Conservation (phyloP, 2,329 filamentous ascomycete species). For the Aspergillus floridensis region DNA sequence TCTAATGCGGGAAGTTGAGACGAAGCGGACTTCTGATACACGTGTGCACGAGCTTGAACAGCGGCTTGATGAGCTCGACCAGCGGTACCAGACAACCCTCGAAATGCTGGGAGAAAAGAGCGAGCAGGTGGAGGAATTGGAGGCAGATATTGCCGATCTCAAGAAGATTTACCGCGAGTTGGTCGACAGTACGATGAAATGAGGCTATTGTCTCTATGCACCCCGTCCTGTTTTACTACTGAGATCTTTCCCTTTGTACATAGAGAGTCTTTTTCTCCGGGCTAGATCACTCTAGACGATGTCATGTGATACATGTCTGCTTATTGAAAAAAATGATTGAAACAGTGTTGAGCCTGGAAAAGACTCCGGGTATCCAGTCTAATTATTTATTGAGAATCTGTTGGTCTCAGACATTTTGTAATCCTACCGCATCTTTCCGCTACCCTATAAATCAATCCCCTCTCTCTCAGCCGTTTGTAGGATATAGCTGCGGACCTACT, state of each 20-base stretch:
- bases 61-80: constrained; percentile 66
- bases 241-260: constrained; percentile 2
- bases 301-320: constrained; percentile 13
- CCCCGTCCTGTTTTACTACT: not conserved
- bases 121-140: constrained; percentile 87
- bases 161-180: constrained; percentile 96
- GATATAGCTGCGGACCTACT: constrained; percentile 71
- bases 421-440: not conserved
- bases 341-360: not conserved
- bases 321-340: not conserved
- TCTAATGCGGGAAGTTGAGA: constrained; percentile 82
- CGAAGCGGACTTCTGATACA: constrained; percentile 59
- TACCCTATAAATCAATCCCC: constrained; percentile 62
- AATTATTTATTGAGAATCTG: not conserved
- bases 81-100: constrained; percentile 83
- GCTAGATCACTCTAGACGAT: constrained; percentile 12
- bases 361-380: constrained; percentile 11
- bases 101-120: constrained; percentile 97
- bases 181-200: constrained; percentile 78
- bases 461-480: constrained; percentile 76
- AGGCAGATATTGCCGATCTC: constrained; percentile 83
- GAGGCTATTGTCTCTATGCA: constrained; percentile 21
- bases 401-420: not conserved
- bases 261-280: constrained; percentile 4
- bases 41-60: constrained; percentile 65